phyloP scores from a whole-genome alignment of 768 basidiomycete genomes.

The Pisolithus albus region DNA sequence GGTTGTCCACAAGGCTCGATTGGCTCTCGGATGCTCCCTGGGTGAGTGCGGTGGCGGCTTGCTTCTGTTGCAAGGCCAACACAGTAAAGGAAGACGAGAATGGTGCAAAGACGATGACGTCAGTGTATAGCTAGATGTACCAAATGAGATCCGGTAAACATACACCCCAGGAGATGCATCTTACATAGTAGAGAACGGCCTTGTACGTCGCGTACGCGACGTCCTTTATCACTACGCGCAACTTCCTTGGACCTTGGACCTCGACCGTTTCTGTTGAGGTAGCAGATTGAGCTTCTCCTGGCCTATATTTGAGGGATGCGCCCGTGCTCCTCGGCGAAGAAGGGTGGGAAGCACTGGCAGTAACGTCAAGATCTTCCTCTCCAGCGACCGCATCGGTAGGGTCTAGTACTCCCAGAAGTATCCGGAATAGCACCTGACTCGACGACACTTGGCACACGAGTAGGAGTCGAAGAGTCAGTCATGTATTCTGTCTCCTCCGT shows the following conservation, averaged over 20 bases:
- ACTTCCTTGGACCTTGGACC: constrained; percentile 44
- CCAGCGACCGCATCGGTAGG: neutral
- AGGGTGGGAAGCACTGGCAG: constrained; percentile 31
- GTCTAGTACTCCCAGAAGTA: neutral
- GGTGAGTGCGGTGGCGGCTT: constrained; percentile 1
- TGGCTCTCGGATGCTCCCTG: constrained; percentile 31
- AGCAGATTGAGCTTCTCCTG: neutral
- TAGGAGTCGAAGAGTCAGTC: neutral
- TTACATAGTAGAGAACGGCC: constrained; percentile 72
- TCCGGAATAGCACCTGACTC: constrained; percentile 2
- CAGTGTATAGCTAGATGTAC: constrained; percentile 66
- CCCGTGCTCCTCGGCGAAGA: constrained; percentile 32
- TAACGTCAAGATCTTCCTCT: constrained; percentile 24
- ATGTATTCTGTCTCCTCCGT: constrained; percentile 20
- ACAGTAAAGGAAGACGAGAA: constrained; percentile 61
- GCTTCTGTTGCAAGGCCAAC: constrained; percentile 14
- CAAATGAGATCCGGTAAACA: neutral
- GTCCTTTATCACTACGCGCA: constrained; percentile 47
- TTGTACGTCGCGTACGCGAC: constrained; percentile 58
- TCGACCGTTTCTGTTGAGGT: neutral
- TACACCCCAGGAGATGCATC: constrained; percentile 10
- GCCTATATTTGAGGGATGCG: constrained; percentile 14
- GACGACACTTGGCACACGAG: neutral
- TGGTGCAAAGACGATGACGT: constrained; percentile 77
- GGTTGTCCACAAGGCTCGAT: constrained; percentile 23